phyloP scores from a whole-genome alignment of 192 early-diverging fungal species.

The Podila minutissima region DNA sequence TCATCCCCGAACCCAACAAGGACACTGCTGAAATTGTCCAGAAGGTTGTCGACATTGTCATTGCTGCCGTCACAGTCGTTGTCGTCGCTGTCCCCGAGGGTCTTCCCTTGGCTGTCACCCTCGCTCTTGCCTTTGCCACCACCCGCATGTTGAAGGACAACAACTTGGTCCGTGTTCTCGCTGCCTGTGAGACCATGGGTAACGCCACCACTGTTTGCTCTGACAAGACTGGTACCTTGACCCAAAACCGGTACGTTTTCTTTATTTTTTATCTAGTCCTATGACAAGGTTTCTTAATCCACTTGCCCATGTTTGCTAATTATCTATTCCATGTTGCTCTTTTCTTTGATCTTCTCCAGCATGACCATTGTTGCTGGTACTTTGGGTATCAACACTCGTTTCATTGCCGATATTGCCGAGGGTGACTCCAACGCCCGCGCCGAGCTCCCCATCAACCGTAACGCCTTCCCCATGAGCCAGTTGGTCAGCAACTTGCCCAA shows the following conservation, averaged over 20 bases:
- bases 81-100: slow-evolving; percentile 99
- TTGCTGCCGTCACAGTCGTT: slow-evolving; percentile 90
- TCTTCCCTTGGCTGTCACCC: slow-evolving; percentile 93
- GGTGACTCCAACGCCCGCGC: slow-evolving; percentile 43
- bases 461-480: slow-evolving; percentile 60
- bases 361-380: slow-evolving; percentile 95
- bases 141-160: slow-evolving; percentile 95
- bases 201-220: slow-evolving; percentile 98
- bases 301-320: background rate
- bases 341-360: slow-evolving; percentile 25
- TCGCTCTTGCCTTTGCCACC: slow-evolving; percentile 95
- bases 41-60: slow-evolving; percentile 78
- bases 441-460: slow-evolving; percentile 41
- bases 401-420: slow-evolving; percentile 53
- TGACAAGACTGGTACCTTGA: slow-evolving; percentile 98
- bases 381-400: slow-evolving; percentile 59
- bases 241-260: slow-evolving; percentile 78
- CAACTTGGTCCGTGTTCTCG: slow-evolving; percentile 94
- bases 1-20: slow-evolving; percentile 20
- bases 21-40: slow-evolving; percentile 60
- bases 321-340: background rate
- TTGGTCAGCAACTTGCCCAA: slow-evolving; percentile 55
- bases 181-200: slow-evolving; percentile 98
- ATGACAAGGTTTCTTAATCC: background rate
- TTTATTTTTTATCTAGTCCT: background rate